Percentiles rank a stretch among this genome's conserved stretches.
Conservation (phyloP, 331 rosid genomes). For the Cucumis variabilis region DNA sequence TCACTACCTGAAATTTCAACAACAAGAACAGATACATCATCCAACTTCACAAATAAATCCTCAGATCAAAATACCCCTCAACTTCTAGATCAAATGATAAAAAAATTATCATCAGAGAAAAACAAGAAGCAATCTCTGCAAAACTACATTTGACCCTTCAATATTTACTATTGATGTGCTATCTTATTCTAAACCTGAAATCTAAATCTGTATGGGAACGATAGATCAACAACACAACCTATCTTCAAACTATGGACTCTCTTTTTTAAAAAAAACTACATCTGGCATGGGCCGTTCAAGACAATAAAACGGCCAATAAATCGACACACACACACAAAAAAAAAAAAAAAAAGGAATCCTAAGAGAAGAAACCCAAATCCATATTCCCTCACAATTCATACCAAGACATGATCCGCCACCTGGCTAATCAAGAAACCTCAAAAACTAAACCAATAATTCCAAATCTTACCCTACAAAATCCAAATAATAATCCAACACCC, state of each 20-base stretch:
- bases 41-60: background rate
- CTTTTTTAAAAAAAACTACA: background rate
- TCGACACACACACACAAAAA: too few species aligned
- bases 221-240: background rate
- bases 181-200: background rate
- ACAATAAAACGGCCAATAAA: background rate
- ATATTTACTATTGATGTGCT: background rate
- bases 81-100: background rate
- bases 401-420: background rate
- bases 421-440: background rate
- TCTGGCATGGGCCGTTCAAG: background rate
- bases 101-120: background rate
- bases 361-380: background rate
- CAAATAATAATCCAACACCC: background rate
- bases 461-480: background rate
- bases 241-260: background rate
- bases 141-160: background rate
- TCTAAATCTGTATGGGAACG: background rate
- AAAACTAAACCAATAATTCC: constrained; percentile 1
- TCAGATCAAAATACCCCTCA: background rate
- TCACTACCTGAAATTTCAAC: constrained; percentile 73
- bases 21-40: background rate
- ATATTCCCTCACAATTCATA: constrained; percentile 6
- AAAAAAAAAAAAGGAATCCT: background rate
- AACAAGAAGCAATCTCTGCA: background rate